Percentiles rank a stretch among this genome's conserved stretches.
Conservation (phyloP, 495 filamentous ascomycete species). For the Filosporella fistucella region DNA sequence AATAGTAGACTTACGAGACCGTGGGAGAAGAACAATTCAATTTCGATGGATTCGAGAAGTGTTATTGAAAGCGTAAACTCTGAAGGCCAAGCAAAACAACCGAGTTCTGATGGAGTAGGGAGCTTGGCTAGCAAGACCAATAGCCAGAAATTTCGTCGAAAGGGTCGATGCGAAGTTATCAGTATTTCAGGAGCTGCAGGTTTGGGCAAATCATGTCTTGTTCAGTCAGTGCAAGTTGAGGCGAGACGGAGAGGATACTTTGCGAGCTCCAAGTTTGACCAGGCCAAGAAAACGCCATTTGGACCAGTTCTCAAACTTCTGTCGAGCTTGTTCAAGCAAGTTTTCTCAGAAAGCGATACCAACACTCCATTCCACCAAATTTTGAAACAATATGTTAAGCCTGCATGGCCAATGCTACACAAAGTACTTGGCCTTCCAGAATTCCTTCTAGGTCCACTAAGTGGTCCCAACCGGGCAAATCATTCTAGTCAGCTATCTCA, state of each 20-base stretch:
- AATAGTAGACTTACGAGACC: conserved; percentile 10
- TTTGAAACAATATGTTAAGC: conserved; percentile 65
- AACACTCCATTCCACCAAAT: conserved; percentile 76
- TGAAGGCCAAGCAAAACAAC: not conserved
- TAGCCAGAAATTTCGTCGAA: conserved; percentile 54
- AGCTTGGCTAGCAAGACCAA: conserved; percentile 19
- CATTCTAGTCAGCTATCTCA: conserved; percentile 17
- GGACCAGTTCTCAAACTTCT: conserved; percentile 76
- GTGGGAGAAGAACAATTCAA: conserved; percentile 22
- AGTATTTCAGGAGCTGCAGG: conserved; percentile 72
- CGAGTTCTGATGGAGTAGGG: conserved; percentile 20
- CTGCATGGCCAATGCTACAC: conserved; percentile 75
- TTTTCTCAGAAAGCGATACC: conserved; percentile 85
- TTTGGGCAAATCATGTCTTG: conserved; percentile 77
- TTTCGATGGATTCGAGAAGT: conserved; percentile 14
- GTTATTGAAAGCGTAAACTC: conserved; percentile 21
- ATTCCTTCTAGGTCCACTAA: conserved; percentile 47
- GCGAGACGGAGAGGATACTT: conserved; percentile 71
- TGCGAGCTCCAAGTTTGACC: conserved; percentile 80
- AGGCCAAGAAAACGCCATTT: conserved; percentile 74
- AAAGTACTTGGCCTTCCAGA: conserved; percentile 75
- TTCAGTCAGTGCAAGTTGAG: conserved; percentile 69
- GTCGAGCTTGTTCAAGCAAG: conserved; percentile 81
- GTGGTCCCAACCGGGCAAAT: not conserved
- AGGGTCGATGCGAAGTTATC: conserved; percentile 72